Conservation (phyloP, 768 basidiomycete genomes). For the Collybiopsis confluens region DNA sequence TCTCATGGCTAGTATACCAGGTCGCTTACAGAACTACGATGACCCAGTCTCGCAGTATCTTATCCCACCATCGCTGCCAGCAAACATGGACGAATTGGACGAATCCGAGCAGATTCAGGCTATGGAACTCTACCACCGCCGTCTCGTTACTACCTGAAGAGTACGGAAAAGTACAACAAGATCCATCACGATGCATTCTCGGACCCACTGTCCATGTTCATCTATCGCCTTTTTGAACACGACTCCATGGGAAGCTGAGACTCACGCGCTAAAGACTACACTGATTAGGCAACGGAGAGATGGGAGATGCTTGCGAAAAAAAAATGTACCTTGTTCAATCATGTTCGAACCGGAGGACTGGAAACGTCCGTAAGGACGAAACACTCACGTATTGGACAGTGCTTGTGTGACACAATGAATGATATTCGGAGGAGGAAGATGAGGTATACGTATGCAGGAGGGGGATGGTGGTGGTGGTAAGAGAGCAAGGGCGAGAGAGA, state of each 20-base stretch:
- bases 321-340: slow-evolving; percentile 38
- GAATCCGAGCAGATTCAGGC: slow-evolving; percentile 28
- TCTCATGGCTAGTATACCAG: slow-evolving; percentile 43
- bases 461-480: no score
- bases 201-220: slow-evolving; percentile 32
- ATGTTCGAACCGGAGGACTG: slow-evolving; percentile 43
- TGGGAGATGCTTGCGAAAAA: slow-evolving; percentile 39
- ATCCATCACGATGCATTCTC: slow-evolving; percentile 35
- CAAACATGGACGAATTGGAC: slow-evolving; percentile 35
- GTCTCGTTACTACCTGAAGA: slow-evolving; percentile 46
- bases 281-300: slow-evolving; percentile 39
- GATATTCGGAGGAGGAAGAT: no score
- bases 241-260: slow-evolving; percentile 50
- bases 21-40: slow-evolving; percentile 42
- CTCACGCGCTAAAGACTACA: slow-evolving; percentile 38
- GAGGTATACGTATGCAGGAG: no score
- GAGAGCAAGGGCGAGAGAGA: no score
- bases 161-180: slow-evolving; percentile 41
- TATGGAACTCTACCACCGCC: slow-evolving; percentile 35
- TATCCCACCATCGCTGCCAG: slow-evolving; percentile 38
- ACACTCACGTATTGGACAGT: no score
- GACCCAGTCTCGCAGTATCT: slow-evolving; percentile 35
- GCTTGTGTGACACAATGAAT: no score
- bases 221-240: slow-evolving; percentile 36
- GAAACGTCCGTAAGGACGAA: no score